Evolutionary conservation across 768 basidiomycete species (phyloP).

Genomic region (Mycena olivaceomarginata): DNA sequence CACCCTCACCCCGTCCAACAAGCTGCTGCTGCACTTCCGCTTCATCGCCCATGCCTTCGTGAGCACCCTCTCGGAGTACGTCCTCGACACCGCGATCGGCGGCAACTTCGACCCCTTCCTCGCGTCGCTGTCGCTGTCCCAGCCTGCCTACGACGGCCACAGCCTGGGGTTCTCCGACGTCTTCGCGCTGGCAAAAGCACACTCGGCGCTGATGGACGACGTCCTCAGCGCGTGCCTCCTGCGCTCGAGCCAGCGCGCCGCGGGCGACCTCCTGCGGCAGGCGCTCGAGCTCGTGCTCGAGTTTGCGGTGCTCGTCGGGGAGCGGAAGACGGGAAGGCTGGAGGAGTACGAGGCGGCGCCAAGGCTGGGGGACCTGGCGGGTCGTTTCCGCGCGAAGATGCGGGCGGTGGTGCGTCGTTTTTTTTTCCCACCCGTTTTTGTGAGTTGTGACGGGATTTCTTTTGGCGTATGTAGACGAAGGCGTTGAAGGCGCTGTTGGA

Average conservation of each 20-base stretch:
- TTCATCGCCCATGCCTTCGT: constrained; percentile 86
- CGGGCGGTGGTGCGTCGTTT: constrained; percentile 70
- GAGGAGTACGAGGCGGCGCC: constrained; percentile 81
- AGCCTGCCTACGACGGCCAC: constrained; percentile 27
- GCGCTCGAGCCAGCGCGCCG: constrained; percentile 78
- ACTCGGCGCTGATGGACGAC: constrained; percentile 83
- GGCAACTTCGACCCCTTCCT: constrained; percentile 86
- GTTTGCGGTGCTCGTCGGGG: constrained; percentile 79
- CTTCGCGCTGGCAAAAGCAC: constrained; percentile 80
- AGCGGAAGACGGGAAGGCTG: constrained; percentile 70
- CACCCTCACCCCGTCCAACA: constrained; percentile 71
- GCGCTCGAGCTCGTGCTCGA: constrained; percentile 81
- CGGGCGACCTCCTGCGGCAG: constrained; percentile 78
- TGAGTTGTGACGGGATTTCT: constrained; percentile 18
- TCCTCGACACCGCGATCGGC: constrained; percentile 89
- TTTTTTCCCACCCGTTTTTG: background rate
- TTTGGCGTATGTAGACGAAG: constrained; percentile 63
- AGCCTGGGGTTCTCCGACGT: constrained; percentile 75
- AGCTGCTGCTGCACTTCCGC: constrained; percentile 79
- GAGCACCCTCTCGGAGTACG: constrained; percentile 78
- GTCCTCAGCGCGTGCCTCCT: constrained; percentile 87
- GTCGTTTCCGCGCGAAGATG: constrained; percentile 74
- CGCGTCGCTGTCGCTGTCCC: constrained; percentile 57
- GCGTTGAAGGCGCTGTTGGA: constrained; percentile 75
- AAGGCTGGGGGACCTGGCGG: constrained; percentile 71